Percentiles rank a stretch among this genome's conserved stretches.
These are phyloP conservation scores for Trichophyton benhamiae DNA, from an alignment of 2,329 filamentous ascomycete genomes.

Conservation along the genomic window DNA sequence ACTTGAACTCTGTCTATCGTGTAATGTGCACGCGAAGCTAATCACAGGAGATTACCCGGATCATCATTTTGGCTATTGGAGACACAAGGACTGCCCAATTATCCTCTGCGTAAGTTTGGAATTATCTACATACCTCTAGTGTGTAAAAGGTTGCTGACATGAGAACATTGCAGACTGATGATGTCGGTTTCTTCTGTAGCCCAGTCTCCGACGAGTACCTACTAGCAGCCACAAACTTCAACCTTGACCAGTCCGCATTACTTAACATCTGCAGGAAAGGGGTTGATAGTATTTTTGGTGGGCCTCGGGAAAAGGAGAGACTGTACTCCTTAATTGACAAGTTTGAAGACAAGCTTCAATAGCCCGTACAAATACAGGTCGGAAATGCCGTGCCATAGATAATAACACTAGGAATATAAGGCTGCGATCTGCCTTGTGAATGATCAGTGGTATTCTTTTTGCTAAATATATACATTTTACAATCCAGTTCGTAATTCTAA, in stretches of 20 bases:
- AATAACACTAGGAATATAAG: too few relatives aligned
- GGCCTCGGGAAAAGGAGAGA: slow-evolving; percentile 44
- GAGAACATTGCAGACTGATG: slow-evolving; percentile 53
- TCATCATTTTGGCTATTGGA: slow-evolving; percentile 71
- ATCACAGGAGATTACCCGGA: slow-evolving; percentile 50
- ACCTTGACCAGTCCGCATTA: slow-evolving; percentile 38
- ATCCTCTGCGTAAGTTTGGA: slow-evolving; percentile 52
- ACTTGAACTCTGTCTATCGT: slow-evolving; percentile 66
- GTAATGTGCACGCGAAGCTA: slow-evolving; percentile 68
- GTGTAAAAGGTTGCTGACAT: background rate
- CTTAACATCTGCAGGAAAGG: slow-evolving; percentile 48
- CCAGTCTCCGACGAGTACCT: slow-evolving; percentile 64
- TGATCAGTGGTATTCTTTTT: too few relatives aligned
- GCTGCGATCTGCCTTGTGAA: too few relatives aligned
- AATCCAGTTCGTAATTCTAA: background rate
- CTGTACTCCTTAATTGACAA: slow-evolving; percentile 16
- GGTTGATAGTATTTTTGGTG: slow-evolving; percentile 55
- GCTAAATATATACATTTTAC: background rate
- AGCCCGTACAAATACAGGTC: too few relatives aligned
- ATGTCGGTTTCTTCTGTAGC: slow-evolving; percentile 71
- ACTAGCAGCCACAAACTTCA: slow-evolving; percentile 59
- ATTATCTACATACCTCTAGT: background rate
- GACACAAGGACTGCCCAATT: slow-evolving; percentile 46
- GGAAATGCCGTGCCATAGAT: too few relatives aligned
- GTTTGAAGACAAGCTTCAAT: slow-evolving; percentile 13